Conservation (phyloP, 805 yeast genomes). For the Saccharomycopsis malanga region DNA sequence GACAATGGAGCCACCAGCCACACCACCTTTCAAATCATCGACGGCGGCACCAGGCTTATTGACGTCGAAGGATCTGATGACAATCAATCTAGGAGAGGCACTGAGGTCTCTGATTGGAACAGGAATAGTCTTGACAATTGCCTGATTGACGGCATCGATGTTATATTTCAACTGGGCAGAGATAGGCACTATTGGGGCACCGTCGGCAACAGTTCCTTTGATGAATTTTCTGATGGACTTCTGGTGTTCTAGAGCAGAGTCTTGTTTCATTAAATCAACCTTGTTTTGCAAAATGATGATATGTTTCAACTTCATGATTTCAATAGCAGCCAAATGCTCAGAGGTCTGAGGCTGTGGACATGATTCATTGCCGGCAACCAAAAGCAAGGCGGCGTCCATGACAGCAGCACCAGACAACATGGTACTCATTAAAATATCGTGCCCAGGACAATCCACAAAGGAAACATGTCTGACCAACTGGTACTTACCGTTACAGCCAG, state of each 20-base stretch:
- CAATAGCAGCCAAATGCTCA: conserved; percentile 98
- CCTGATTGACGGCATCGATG: conserved; percentile 97
- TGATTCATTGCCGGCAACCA: conserved; percentile 97
- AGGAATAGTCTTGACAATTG: conserved; percentile 90
- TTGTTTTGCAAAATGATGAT: conserved; percentile 94
- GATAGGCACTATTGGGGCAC: conserved; percentile 98
- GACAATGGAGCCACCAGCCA: conserved; percentile 98
- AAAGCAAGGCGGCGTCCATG: conserved; percentile 96
- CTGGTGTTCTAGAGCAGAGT: conserved; percentile 91
- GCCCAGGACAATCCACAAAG: conserved; percentile 99
- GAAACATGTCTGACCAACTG: conserved; percentile 92
- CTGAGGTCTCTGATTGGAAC: conserved; percentile 93
- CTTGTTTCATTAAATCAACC: conserved; percentile 98
- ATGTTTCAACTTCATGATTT: conserved; percentile 96
- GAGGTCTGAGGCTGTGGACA: conserved; percentile 99
- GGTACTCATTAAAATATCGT: conserved; percentile 99
- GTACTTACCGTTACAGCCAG: conserved; percentile 86
- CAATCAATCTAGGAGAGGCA: conserved; percentile 91
- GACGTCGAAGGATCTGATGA: conserved; percentile 96
- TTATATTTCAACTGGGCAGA: conserved; percentile 98
- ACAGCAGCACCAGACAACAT: conserved; percentile 99
- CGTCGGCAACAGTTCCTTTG: conserved; percentile 97
- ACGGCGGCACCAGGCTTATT: conserved; percentile 98
- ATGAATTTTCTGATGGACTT: conserved; percentile 87
- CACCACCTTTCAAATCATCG: conserved; percentile 97